Percentiles rank a stretch among this genome's conserved stretches.
These are phyloP conservation scores for Entelexis sorbosivorans DNA, from an alignment of 1,139 yeast genomes.

Conservation along the genomic window DNA sequence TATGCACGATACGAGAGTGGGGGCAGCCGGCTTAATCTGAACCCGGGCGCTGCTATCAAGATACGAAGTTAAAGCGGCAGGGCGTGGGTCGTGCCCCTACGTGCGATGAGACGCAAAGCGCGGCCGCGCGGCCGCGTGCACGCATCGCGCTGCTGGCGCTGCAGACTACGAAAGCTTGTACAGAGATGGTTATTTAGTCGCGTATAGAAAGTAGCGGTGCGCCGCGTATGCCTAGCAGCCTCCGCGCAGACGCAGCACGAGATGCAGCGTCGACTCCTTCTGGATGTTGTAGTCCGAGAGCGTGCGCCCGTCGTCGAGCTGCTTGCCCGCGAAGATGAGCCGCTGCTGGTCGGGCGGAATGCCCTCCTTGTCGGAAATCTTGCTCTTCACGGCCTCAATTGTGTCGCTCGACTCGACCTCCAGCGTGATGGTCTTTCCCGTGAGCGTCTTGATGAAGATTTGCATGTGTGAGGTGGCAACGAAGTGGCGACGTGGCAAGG, in stretches of 20 bases:
- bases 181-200: too few relatives aligned
- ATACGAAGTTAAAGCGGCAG: too few relatives aligned
- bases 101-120: too few relatives aligned
- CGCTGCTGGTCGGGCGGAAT: constrained; percentile 99
- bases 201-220: neutral
- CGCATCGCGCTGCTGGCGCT: too few relatives aligned
- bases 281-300: constrained; percentile 84
- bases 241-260: constrained; percentile 81
- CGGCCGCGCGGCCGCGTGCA: too few relatives aligned
- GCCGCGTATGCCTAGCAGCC: constrained; percentile 33
- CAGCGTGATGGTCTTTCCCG: constrained; percentile 78
- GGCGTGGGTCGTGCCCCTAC: too few relatives aligned
- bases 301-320: constrained; percentile 82
- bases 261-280: constrained; percentile 68
- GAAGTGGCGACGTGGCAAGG: neutral
- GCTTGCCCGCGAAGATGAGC: constrained; percentile 99
- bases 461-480: constrained; percentile 35
- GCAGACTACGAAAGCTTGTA: too few relatives aligned
- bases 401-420: constrained; percentile 91
- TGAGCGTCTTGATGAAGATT: constrained; percentile 67
- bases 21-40: too few relatives aligned
- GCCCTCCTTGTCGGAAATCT: constrained; percentile 87
- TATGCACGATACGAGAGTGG: too few relatives aligned
- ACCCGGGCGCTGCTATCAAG: too few relatives aligned
- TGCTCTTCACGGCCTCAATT: constrained; percentile 79